Percentiles rank a stretch among this genome's conserved stretches.
phyloP scores from a whole-genome alignment of 257 asterid species.

The Fraxinus quadrangulata region DNA sequence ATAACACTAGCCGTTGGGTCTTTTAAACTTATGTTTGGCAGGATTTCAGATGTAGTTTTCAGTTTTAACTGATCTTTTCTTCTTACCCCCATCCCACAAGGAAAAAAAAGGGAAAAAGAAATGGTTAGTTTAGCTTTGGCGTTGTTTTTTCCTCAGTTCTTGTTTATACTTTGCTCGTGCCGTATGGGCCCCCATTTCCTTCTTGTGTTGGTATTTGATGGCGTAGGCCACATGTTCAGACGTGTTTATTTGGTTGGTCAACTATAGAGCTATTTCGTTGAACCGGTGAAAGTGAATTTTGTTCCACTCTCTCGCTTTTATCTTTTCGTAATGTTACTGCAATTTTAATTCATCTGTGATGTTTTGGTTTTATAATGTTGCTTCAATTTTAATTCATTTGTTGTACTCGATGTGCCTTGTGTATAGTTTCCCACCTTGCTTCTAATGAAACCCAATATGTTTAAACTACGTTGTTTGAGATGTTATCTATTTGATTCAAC shows the following conservation, averaged over 20 bases:
- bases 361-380: no score
- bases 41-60: constrained; percentile 5
- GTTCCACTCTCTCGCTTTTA: not conserved
- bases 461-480: no score
- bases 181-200: not conserved
- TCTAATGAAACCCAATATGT: no score
- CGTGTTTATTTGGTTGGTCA: not conserved
- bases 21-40: constrained; percentile 15
- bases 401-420: no score
- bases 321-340: not conserved
- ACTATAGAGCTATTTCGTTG: not conserved
- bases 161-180: not conserved
- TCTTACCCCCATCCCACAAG: not conserved
- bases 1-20: constrained; percentile 19
- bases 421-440: no score
- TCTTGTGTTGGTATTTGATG: not conserved
- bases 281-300: not conserved
- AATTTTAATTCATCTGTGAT: not conserved
- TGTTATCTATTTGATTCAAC: no score
- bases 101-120: not conserved
- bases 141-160: not conserved
- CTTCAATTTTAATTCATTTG: no score
- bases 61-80: constrained; percentile 17
- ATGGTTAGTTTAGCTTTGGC: not conserved
- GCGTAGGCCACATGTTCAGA: not conserved